Base-by-base conservation (phyloP, 2,329 filamentous ascomycete species). In the Amauroascus niger region DNA sequence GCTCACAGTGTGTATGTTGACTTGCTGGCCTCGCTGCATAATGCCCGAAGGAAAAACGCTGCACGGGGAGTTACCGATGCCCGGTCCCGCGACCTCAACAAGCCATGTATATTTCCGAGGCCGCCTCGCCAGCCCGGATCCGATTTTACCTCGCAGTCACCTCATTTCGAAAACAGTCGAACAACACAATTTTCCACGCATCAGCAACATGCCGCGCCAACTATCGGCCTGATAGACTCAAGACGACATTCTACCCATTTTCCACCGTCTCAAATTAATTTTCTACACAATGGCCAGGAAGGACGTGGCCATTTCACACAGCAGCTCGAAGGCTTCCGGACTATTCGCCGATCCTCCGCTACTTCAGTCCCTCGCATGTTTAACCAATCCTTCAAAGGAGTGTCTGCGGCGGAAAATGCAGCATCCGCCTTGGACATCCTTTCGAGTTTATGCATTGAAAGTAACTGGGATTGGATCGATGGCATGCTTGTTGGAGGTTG, bases 401-500 rank as follows among this genome's bases (percentile, higher is more conserved):
- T 60, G 9, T 74, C 76, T 0, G 74, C 77, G 3, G 64, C 78
- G 20, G 67, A 75, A 52, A 79, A 77, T 58, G 88, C 88, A 7
- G 79, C 76, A 45, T 74, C 79, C 6, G 86, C 86, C 1, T 70
- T 95, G 18, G 80, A 87, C 35, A 80, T 88, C 62, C 75, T 95
- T 18, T 82, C 81, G 14, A 80, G 76, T 58, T 71, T 94, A 6
- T 95, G 88, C 65, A 82, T 86, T 62, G 84, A 91, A 66, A 88
- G 84, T 62, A 79, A 78, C 8, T 93, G 88, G 87, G 80, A 82
- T 61, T 98, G 93, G 93, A 79, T 89, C 51, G 91, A 97, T 65
- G 93, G 93, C 1, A 90, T 97, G 75, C 75, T 97, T 37, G 75
- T 97, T 6, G 88, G 87, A 37, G 93, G 93, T 1, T 97, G 93